These are phyloP conservation scores for Neurospora intermedia DNA, from an alignment of 495 filamentous ascomycete species.

Conservation along the genomic window DNA sequence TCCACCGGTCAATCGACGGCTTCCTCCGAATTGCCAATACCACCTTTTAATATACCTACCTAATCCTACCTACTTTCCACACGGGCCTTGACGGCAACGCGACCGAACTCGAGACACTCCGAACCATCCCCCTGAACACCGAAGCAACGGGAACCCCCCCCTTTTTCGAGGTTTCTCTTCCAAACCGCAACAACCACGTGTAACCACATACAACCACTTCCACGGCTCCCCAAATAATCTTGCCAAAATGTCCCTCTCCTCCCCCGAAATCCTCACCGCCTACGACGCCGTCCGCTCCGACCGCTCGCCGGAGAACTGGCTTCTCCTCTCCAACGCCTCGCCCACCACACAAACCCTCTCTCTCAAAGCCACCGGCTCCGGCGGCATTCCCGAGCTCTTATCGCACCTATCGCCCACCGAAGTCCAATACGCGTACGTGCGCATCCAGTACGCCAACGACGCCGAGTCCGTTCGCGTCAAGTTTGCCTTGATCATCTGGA, in stretches of 20 bases:
- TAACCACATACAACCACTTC: too few species aligned
- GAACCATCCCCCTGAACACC: too few species aligned
- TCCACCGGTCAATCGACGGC: too few species aligned
- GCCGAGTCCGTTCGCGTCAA: constrained; percentile 48
- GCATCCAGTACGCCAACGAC: constrained; percentile 50
- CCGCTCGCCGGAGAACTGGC: constrained; percentile 46
- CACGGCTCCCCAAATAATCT: not conserved
- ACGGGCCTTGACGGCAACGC: too few species aligned
- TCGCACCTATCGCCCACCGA: constrained; percentile 33
- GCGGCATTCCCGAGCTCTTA: constrained; percentile 40
- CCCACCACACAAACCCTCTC: constrained; percentile 34
- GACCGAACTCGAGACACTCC: too few species aligned
- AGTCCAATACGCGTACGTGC: constrained; percentile 47
- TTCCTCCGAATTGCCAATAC: too few species aligned
- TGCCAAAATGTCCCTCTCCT: not conserved
- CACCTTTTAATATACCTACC: too few species aligned
- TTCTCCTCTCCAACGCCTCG: constrained; percentile 43
- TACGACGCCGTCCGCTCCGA: constrained; percentile 45
- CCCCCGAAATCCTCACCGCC: constrained; percentile 36
- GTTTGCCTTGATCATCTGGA: constrained; percentile 47
- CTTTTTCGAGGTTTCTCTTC: too few species aligned
- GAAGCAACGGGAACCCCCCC: too few species aligned
- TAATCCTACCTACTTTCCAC: too few species aligned
- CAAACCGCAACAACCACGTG: too few species aligned
- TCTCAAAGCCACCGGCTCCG: constrained; percentile 37